Base-by-base conservation (phyloP, 768 basidiomycete genomes). In the Pholiota molesta region DNA sequence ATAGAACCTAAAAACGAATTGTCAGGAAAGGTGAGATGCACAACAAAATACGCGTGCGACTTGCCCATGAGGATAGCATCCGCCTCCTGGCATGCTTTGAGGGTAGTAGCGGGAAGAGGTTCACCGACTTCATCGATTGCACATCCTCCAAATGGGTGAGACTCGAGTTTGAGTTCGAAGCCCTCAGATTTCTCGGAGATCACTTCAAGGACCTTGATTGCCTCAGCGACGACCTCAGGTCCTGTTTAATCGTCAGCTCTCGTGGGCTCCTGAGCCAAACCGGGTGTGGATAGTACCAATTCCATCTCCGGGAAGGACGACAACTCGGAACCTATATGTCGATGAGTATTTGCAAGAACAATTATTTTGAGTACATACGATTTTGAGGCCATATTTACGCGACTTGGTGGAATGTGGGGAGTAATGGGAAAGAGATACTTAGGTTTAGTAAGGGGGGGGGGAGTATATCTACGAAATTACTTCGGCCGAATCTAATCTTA, bases 41-140 rank as follows among this genome's bases (percentile, higher is more conserved):
- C 23, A 49, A 23, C 8, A 26, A 23, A 26, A 44, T 26, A 49
- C 47, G 19, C 47, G 13, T 37, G 14, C 13, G 10, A 37, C 83
- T 53, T 69, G 95, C 97, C 97, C 86, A 99, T 88, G 31, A 99
- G 81, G 66, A 99, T 93, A 16, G 97, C 97, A 77, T 99, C 97
- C 4, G 97, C 96, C 71, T 89, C 85, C 72, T 92, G 83, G 78
- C 96, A 98, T 19, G 95, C 95, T 63, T 90, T 82, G 60, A 98
- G 78, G 1, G 97, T 99, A 5, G 87, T 81, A 6, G 87, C 82
- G 1, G 97, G 95, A 0, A 99, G 78, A 52, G 97, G 88, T 58
- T 91, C 87, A n/a, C 94, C 93, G 51, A 83, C 74, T 60, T 86
- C 85, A 73, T 99, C 97, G 71, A 99, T 97, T 2, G 96, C 95